Evolutionary conservation across 768 basidiomycete species (phyloP), one percentile per base, ranked within the genome.

Genomic region (Agrocybe pediades): DNA sequence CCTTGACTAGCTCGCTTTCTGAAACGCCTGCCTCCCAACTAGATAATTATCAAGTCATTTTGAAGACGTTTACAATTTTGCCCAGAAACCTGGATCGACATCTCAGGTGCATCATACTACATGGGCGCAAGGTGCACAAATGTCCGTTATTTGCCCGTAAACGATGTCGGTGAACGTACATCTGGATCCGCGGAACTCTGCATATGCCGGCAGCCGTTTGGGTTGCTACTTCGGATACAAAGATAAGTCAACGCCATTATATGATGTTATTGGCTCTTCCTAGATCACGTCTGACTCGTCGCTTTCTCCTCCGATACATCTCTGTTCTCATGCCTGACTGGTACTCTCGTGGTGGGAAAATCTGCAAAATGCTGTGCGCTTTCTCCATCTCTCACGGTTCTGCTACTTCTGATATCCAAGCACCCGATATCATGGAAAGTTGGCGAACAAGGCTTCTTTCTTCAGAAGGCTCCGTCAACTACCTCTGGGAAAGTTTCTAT

Each of bases 241-340:
- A 36, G 33, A 36, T 36, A 36, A 36, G 3, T 13, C 3, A 36
- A 36, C 33, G 17, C 49, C 41, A 41, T 42, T 50, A 41, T 41
- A 9, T 40, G 24, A 36, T 36, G 33, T 13, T 36, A 36, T 36
- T 36, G 33, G 13, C 33, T 36, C n/a, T 11, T 11, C 3, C 33
- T 6, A n/a, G 33, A 36, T 36, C 33, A 36, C 33, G 51, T 49
- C 39, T 44, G 41, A 23, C 40, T 54, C 75, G 46, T 65, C 70
- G 27, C 66, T 75, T 49, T 65, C 65, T 15, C 42, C 46, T 54
- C 49, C 61, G 55, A 43, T 50, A 48, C 41, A 74, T 75, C 51
- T 49, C 47, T 46, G 46, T 42, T 57, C 51, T 26, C 49, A 50
- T 50, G 49, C 29, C 49, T 50, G 39, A 25, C 23, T 25, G 21